phyloP scores from a whole-genome alignment of 1,139 yeast genomes.

The Protomyces lactucae-debilis region DNA sequence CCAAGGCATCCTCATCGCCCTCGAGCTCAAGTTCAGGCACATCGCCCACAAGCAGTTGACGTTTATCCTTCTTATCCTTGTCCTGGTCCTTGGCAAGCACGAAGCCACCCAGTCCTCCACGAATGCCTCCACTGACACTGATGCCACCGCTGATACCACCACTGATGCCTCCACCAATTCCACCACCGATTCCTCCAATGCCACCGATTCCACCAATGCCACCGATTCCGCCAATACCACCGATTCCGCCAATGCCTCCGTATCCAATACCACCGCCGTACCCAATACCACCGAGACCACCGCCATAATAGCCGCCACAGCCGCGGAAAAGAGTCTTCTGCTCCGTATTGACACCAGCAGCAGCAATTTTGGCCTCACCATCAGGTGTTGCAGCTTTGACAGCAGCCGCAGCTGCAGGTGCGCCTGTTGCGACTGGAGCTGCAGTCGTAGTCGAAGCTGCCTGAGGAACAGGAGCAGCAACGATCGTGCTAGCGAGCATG shows the following conservation, averaged over 20 bases:
- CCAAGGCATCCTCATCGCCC: neutral
- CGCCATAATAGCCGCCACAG: conserved; percentile 2
- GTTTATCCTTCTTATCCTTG: neutral
- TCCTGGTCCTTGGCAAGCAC: conserved; percentile 1
- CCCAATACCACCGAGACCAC: neutral
- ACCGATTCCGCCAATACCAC: conserved; percentile 7
- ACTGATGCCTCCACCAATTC: neutral
- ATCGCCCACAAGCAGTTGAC: neutral
- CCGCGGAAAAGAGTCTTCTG: neutral
- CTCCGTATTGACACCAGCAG: neutral
- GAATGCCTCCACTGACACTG: neutral
- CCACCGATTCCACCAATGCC: conserved; percentile 8
- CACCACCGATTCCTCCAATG: neutral
- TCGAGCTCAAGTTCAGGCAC: neutral
- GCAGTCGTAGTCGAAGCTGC: neutral
- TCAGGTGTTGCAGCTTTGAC: neutral
- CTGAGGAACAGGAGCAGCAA: neutral
- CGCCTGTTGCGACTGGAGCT: neutral
- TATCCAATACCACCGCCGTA: neutral
- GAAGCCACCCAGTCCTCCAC: conserved; percentile 16
- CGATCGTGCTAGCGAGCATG: neutral
- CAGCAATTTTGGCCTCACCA: neutral
- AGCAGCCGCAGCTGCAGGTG: neutral
- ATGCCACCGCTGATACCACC: neutral
- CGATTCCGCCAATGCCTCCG: conserved; percentile 2